These are phyloP conservation scores for Rusavskia elegans DNA, from an alignment of 495 filamentous ascomycete genomes.

Conservation along the genomic window DNA sequence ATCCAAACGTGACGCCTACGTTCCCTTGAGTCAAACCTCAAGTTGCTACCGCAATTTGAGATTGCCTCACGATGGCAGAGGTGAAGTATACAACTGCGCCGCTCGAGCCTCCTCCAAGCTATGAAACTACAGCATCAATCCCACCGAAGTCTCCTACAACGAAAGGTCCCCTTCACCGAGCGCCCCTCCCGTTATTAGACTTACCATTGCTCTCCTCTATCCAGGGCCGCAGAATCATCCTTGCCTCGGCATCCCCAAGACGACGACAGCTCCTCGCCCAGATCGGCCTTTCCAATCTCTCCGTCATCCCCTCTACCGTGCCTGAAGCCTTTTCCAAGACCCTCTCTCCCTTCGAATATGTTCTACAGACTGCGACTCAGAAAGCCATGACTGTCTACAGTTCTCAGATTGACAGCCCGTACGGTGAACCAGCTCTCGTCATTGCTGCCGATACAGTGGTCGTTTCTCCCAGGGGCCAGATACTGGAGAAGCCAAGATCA, in stretches of 20 bases:
- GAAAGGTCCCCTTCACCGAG: slow-evolving; percentile 25
- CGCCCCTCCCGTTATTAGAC: slow-evolving; percentile 48
- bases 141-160: neutral
- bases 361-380: slow-evolving; percentile 65
- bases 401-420: slow-evolving; percentile 40
- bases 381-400: slow-evolving; percentile 72
- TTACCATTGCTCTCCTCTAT: slow-evolving; percentile 64
- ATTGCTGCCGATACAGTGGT: slow-evolving; percentile 88
- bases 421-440: slow-evolving; percentile 65
- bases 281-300: slow-evolving; percentile 47
- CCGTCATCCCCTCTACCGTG: slow-evolving; percentile 66
- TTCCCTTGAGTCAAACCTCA: too few relatives aligned
- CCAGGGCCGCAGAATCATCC: slow-evolving; percentile 57
- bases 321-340: slow-evolving; percentile 71
- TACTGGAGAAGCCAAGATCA: slow-evolving; percentile 77
- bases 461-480: slow-evolving; percentile 51
- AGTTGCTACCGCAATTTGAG: neutral
- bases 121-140: neutral
- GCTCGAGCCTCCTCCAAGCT: slow-evolving; percentile 12
- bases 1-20: too few relatives aligned
- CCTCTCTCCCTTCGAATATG: slow-evolving; percentile 78
- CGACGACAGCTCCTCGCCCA: slow-evolving; percentile 62
- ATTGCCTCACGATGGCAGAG: neutral
- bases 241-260: slow-evolving; percentile 77
- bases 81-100: slow-evolving; percentile 10